Evolutionary conservation across 768 basidiomycete species (phyloP).

Genomic region (Kwoniella pini): DNA sequence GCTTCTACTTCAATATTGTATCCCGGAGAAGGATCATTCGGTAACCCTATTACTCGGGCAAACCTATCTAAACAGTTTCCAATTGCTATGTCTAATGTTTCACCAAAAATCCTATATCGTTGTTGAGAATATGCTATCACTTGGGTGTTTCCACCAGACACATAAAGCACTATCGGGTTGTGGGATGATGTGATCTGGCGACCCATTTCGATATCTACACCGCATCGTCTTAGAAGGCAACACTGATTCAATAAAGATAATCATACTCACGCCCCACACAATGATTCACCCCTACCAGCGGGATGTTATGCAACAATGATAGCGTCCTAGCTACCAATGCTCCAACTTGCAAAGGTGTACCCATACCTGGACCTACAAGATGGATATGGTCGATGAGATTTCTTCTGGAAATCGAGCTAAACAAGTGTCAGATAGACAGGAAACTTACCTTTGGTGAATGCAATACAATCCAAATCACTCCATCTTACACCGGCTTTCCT

Average conservation of each 20-base stretch:
- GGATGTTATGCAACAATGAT: constrained; percentile 82
- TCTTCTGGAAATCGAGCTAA: neutral
- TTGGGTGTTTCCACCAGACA: constrained; percentile 98
- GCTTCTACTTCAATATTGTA: constrained; percentile 97
- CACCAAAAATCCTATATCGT: constrained; percentile 96
- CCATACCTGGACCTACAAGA: constrained; percentile 92
- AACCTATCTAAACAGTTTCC: constrained; percentile 98
- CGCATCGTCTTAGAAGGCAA: neutral
- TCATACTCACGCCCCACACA: constrained; percentile 85
- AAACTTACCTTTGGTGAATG: constrained; percentile 85
- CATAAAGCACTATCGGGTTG: constrained; percentile 95
- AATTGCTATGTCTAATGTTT: constrained; percentile 98
- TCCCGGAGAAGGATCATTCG: constrained; percentile 94
- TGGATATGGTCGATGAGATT: neutral
- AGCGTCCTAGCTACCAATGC: constrained; percentile 90
- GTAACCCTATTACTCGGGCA: constrained; percentile 86
- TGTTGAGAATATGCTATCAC: constrained; percentile 98
- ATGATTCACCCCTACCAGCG: constrained; percentile 96
- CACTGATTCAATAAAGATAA: no score
- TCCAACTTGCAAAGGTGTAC: constrained; percentile 91
- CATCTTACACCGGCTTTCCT: constrained; percentile 68
- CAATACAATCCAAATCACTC: constrained; percentile 86
- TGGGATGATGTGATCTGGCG: constrained; percentile 89
- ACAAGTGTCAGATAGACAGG: neutral
- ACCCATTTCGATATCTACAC: constrained; percentile 96